These are phyloP conservation scores for Diutina catenulata DNA, from an alignment of 1,139 yeast genomes.

Conservation along the genomic window DNA sequence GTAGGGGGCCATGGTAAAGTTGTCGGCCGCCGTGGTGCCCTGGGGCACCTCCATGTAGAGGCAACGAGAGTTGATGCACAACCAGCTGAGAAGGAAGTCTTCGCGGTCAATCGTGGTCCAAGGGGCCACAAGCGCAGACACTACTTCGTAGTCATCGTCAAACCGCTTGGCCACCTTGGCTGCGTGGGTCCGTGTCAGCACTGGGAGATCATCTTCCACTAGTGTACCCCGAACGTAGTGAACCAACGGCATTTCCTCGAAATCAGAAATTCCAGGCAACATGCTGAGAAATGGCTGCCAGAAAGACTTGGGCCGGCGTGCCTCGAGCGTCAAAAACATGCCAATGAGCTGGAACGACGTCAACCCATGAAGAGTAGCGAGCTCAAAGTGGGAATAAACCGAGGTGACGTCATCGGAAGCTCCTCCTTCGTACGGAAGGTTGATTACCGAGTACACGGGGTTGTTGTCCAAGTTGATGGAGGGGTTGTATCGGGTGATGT, in stretches of 20 bases:
- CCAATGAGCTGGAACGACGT: constrained; percentile 39
- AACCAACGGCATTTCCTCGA: constrained; percentile 35
- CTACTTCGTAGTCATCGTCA: constrained; percentile 21
- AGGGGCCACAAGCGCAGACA: constrained; percentile 14
- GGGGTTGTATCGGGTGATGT: constrained; percentile 18
- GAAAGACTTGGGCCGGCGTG: constrained; percentile 29
- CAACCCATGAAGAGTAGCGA: constrained; percentile 20
- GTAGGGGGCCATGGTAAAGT: constrained; percentile 83
- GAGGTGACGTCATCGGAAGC: constrained; percentile 15
- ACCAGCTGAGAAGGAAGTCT: constrained; percentile 59
- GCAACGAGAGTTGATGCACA: constrained; percentile 86
- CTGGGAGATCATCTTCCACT: constrained; percentile 11
- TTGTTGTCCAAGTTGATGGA: constrained; percentile 7
- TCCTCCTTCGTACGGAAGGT: constrained; percentile 14
- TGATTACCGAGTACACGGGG: constrained; percentile 9
- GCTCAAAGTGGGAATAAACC: constrained; percentile 21
- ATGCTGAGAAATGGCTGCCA: constrained; percentile 57
- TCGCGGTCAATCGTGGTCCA: constrained; percentile 8
- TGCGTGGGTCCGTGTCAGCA: constrained; percentile 23
- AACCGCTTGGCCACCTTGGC: constrained; percentile 26
- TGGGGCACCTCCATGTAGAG: constrained; percentile 62
- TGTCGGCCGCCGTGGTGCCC: constrained; percentile 37
- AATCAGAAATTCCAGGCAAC: constrained; percentile 41
- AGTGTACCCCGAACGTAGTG: constrained; percentile 30
- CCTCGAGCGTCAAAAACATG: constrained; percentile 38